Evolutionary conservation across 768 basidiomycete genomes (phyloP).

Genomic region (Rossbeevera mucosa): DNA sequence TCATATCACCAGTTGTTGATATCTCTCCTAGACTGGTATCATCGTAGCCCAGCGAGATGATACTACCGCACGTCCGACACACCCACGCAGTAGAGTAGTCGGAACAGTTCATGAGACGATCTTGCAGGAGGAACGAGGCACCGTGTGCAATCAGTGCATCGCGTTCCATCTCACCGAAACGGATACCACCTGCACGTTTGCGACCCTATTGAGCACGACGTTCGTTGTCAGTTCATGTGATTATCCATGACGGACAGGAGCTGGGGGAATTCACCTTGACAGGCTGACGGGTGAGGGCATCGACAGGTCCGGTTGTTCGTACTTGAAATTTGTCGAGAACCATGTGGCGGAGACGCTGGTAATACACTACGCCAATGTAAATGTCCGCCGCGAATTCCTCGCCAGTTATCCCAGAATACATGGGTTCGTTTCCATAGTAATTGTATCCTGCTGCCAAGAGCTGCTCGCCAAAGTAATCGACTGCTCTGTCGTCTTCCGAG

Average conservation of each 20-base stretch:
- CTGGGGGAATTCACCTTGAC: constrained; percentile 65
- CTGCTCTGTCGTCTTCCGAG: constrained; percentile 93
- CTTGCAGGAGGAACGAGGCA: constrained; percentile 96
- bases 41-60: constrained; percentile 95
- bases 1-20: constrained; percentile 45
- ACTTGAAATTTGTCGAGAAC: constrained; percentile 99
- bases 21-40: constrained; percentile 72
- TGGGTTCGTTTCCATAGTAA: constrained; percentile 98
- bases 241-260: not conserved
- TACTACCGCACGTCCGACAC: constrained; percentile 91
- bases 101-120: constrained; percentile 98
- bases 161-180: constrained; percentile 99
- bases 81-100: constrained; percentile 99
- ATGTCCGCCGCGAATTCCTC: constrained; percentile 99
- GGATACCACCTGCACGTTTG: constrained; percentile 97
- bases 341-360: constrained; percentile 98
- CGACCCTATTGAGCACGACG: constrained; percentile 60
- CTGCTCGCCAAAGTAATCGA: constrained; percentile 96
- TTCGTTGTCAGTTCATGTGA: not conserved
- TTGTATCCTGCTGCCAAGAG: constrained; percentile 93
- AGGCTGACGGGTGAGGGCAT: constrained; percentile 92
- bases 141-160: constrained; percentile 98
- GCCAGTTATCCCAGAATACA: constrained; percentile 99
- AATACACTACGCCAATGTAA: constrained; percentile 97
- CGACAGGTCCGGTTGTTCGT: constrained; percentile 95